Evolutionary conservation across 306 rosid species (phyloP).

Genomic region (Datisca glomerata): DNA sequence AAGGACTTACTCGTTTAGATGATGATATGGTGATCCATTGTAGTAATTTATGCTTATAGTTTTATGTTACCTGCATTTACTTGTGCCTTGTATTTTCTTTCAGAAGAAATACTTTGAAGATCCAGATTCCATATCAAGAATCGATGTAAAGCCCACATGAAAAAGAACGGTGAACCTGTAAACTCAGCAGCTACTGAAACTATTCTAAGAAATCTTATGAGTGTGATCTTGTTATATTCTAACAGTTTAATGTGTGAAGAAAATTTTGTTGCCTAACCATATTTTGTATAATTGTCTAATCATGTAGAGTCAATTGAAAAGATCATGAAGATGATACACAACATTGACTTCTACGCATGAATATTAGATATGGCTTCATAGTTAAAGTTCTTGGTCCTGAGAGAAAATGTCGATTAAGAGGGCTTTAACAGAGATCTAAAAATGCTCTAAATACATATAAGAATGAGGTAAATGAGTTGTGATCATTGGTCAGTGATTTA

Average conservation of each 20-base stretch:
- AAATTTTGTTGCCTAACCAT: neutral
- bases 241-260: neutral
- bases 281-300: neutral
- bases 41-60: too few species aligned
- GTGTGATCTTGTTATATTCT: neutral
- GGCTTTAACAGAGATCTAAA: neutral
- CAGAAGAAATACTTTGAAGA: neutral
- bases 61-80: too few species aligned
- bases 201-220: neutral
- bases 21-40: slow-evolving; percentile 5
- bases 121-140: neutral
- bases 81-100: neutral
- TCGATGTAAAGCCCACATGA: neutral
- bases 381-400: neutral
- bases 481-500: neutral
- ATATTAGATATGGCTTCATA: slow-evolving; percentile 3
- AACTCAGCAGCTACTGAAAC: too few species aligned
- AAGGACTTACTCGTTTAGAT: slow-evolving; percentile 1
- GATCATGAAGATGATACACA: neutral
- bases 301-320: neutral
- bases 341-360: neutral
- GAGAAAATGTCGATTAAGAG: neutral
- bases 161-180: slow-evolving; percentile 1
- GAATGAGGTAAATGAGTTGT: neutral
- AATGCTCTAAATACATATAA: too few species aligned